A percentile compares a stretch with the other conserved stretches of the same genome.
These are phyloP conservation scores for Ceriops zippeliana DNA, from an alignment of 345 rosid genomes.

Conservation along the genomic window DNA sequence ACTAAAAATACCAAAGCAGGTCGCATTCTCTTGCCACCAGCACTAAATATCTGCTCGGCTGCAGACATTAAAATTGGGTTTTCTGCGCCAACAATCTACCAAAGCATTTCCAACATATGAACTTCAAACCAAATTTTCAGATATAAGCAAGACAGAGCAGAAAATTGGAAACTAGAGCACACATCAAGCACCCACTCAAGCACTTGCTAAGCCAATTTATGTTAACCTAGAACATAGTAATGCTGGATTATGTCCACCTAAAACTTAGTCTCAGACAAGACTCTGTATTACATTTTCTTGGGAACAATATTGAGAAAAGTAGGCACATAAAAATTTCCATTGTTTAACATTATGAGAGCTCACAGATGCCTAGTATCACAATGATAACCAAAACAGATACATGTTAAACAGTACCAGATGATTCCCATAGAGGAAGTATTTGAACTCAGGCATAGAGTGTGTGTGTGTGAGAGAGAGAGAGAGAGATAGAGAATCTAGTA, in stretches of 20 bases:
- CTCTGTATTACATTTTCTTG: too few species aligned
- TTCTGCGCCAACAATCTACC: slow-evolving; percentile 94
- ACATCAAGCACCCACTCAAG: not conserved
- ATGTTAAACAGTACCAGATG: not conserved
- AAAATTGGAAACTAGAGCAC: not conserved
- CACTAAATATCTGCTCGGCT: slow-evolving; percentile 94
- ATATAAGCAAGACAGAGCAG: not conserved
- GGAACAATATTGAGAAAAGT: too few species aligned
- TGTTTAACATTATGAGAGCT: not conserved
- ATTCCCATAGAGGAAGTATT: too few species aligned
- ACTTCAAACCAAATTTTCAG: not conserved
- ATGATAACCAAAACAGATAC: not conserved
- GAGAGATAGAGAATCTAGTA: too few species aligned
- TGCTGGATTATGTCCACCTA: too few species aligned
- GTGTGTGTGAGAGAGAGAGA: too few species aligned
- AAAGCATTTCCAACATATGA: slow-evolving; percentile 34
- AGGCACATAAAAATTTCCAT: not conserved
- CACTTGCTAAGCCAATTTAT: too few species aligned
- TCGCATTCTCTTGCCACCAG: slow-evolving; percentile 98
- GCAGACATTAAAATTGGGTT: slow-evolving; percentile 93
- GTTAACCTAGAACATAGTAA: too few species aligned
- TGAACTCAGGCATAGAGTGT: too few species aligned
- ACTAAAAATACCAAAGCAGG: slow-evolving; percentile 93
- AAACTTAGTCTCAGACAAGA: too few species aligned
- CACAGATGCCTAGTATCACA: not conserved